Percentiles rank a stretch among this genome's conserved stretches.
Evolutionary conservation across 768 basidiomycete genomes (phyloP).

Genomic region (Lactifluus echinatus): DNA sequence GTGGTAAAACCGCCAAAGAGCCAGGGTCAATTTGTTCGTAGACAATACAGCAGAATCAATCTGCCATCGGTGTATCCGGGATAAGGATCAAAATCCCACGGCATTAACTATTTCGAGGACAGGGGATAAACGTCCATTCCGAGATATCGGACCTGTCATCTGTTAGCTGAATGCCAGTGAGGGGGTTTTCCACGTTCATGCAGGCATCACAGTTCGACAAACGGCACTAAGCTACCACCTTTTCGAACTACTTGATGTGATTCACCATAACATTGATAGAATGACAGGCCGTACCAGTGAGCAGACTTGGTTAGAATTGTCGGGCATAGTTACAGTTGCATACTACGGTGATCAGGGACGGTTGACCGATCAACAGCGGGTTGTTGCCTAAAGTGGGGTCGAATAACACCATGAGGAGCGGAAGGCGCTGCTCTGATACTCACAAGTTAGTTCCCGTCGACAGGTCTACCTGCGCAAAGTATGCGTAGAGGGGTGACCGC

Average conservation of each 20-base stretch:
- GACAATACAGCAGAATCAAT: too few relatives aligned
- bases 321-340: neutral
- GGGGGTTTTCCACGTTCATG: neutral
- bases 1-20: too few relatives aligned
- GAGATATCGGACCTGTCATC: slow-evolving; percentile 1
- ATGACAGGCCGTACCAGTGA: neutral
- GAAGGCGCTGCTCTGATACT: neutral
- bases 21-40: too few relatives aligned
- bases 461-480: neutral
- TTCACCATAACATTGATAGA: neutral
- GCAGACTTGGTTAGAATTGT: neutral
- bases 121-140: neutral
- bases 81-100: neutral
- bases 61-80: neutral
- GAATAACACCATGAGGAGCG: slow-evolving; percentile 3
- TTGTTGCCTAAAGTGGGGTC: neutral
- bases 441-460: neutral
- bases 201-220: neutral
- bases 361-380: slow-evolving; percentile 1
- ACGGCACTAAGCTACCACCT: neutral
- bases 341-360: neutral
- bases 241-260: neutral
- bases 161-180: too few relatives aligned
- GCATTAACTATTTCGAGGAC: neutral
- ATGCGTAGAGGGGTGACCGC: slow-evolving; percentile 3